Evolutionary conservation across 768 basidiomycete genomes (phyloP).

Genomic region (Lactifluus rugatus): DNA sequence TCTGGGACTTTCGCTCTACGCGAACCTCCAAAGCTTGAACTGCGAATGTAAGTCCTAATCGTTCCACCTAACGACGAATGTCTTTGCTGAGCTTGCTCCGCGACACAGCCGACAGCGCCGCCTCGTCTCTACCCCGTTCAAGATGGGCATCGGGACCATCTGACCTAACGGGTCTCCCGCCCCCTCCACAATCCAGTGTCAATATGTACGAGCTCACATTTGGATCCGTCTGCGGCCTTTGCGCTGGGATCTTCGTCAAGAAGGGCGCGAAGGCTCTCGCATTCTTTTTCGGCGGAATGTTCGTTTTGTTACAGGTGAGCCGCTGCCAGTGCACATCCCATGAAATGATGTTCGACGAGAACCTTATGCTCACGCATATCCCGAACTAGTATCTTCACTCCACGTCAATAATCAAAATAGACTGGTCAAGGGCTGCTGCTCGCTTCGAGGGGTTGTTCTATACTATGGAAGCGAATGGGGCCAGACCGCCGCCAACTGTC

Average conservation of each 20-base stretch:
- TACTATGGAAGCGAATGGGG: slow-evolving; percentile 47
- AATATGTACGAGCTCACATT: slow-evolving; percentile 76
- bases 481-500: slow-evolving; percentile 52
- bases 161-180: slow-evolving; percentile 27
- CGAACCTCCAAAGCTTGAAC: slow-evolving; percentile 2
- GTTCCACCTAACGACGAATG: not conserved
- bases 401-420: slow-evolving; percentile 58
- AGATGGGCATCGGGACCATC: not conserved
- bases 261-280: slow-evolving; percentile 83
- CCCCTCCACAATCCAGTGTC: slow-evolving; percentile 64
- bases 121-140: not conserved
- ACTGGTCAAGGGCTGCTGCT: slow-evolving; percentile 60
- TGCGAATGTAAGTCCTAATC: slow-evolving; percentile 10
- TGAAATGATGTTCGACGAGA: not conserved
- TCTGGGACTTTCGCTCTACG: slow-evolving; percentile 4
- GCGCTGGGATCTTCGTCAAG: slow-evolving; percentile 88
- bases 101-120: not conserved
- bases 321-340: not conserved
- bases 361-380: not conserved
- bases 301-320: slow-evolving; percentile 81
- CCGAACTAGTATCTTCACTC: slow-evolving; percentile 66
- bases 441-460: slow-evolving; percentile 71
- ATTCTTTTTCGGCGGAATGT: slow-evolving; percentile 81
- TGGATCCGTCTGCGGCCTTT: slow-evolving; percentile 81
- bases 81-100: not conserved